These are phyloP conservation scores for Neurospora sp. DNA, from an alignment of 495 filamentous ascomycete genomes.

Conservation along the genomic window DNA sequence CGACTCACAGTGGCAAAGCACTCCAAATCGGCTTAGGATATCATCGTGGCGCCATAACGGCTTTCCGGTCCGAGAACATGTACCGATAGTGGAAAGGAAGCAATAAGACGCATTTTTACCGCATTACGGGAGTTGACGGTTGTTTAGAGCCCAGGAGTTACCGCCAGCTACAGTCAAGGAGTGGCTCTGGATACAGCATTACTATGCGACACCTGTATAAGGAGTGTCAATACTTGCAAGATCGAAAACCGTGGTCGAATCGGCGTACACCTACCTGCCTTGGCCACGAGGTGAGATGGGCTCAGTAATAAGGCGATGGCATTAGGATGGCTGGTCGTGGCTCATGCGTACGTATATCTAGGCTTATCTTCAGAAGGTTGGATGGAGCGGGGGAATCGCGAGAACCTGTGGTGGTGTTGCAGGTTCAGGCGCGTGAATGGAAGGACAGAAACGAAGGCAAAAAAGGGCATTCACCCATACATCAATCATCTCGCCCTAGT, in stretches of 20 bases:
- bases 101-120: not conserved
- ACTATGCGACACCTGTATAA: not conserved
- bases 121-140: not conserved
- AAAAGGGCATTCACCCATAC: not conserved
- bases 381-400: not conserved
- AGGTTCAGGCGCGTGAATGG: not conserved
- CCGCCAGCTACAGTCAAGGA: not conserved
- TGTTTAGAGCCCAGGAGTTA: not conserved
- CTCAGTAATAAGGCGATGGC: not conserved
- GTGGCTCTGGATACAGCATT: not conserved
- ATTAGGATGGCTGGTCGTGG: not conserved
- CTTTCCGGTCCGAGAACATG: not conserved
- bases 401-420: not conserved
- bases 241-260: not conserved
- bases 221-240: not conserved
- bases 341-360: not conserved
- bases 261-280: not conserved
- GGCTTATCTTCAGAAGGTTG: not conserved
- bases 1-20: slow-evolving; percentile 42
- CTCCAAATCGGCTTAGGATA: slow-evolving; percentile 9
- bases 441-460: not conserved
- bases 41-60: not conserved
- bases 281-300: not conserved
- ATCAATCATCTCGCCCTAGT: not conserved
- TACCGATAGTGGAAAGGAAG: not conserved